Conservation (phyloP, 257 asterid genomes). For the Jaltomata sinuosa region DNA sequence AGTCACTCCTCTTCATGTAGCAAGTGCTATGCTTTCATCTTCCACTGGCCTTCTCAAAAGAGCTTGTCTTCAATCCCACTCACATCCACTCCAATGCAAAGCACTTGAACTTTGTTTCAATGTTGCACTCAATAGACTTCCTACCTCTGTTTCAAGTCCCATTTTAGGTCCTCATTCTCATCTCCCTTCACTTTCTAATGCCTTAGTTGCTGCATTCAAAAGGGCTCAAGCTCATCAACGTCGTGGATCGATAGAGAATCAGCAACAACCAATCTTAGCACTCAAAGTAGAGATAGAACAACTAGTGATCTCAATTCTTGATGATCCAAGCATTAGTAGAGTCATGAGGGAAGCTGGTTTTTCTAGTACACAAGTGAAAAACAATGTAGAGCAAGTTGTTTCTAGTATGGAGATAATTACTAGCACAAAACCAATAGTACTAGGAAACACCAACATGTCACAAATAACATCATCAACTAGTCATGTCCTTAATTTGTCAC, state of each 20-base stretch:
- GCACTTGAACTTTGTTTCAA: slow-evolving; percentile 97
- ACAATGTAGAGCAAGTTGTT: slow-evolving; percentile 58
- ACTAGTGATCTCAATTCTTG: slow-evolving; percentile 71
- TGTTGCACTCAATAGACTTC: slow-evolving; percentile 85
- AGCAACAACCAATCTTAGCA: slow-evolving; percentile 75
- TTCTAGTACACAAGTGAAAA: slow-evolving; percentile 72
- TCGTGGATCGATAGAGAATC: slow-evolving; percentile 71
- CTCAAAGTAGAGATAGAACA: slow-evolving; percentile 75
- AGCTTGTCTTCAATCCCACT: slow-evolving; percentile 78
- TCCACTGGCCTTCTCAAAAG: slow-evolving; percentile 45
- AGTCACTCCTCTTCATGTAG: slow-evolving; percentile 92
- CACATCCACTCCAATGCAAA: slow-evolving; percentile 94
- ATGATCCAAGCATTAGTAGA: slow-evolving; percentile 95
- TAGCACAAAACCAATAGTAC: slow-evolving; percentile 18
- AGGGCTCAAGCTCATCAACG: slow-evolving; percentile 96
- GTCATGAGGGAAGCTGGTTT: slow-evolving; percentile 97
- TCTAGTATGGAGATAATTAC: slow-evolving; percentile 17
- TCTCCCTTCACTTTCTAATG: slow-evolving; percentile 75
- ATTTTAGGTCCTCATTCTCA: slow-evolving; percentile 51
- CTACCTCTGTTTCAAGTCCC: slow-evolving; percentile 64
- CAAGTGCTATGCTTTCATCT: slow-evolving; percentile 71
- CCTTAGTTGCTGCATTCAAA: slow-evolving; percentile 94
- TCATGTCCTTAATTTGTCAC: slow-evolving; percentile 11
- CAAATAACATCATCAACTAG: slow-evolving; percentile 3
- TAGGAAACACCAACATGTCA: slow-evolving; percentile 19